Base-by-base conservation (phyloP, 2,329 filamentous ascomycete species). In the Graphiopsis chlorocephala region DNA sequence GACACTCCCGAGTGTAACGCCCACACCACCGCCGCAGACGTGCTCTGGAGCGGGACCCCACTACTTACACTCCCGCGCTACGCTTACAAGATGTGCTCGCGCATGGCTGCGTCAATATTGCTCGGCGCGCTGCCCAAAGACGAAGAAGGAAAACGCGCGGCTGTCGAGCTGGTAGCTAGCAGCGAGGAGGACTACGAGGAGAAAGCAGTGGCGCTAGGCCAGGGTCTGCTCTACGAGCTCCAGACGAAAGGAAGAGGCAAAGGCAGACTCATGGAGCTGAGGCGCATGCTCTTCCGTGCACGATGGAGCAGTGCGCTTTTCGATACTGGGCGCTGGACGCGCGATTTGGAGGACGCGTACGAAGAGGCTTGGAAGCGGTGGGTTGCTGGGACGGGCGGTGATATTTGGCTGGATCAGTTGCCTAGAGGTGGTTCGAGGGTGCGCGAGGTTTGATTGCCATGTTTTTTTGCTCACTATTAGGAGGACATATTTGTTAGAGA, bases 1-100 rank as follows among this genome's bases (percentile, higher is more conserved):
- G 95, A 99, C 78, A 99, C 95, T 0, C 93, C 95, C 1, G 95
- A 99, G 78, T 99, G 95, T 79, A 99, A 99, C 74, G 95, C 93
- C 1, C 95, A 99, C 77, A 99, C 95, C 0, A 99, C 95, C 1
- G 95, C 95, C 1, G 96, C 95, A 14, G 95, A 99, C 73, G 90
- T 98, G 1, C 83, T 99, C 7, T 99, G 95, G 95, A 96, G 91
- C 61, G 96, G 93, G 71, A 98, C 95, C 0, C 95, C 95, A 5
- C 81, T 99, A 25, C 83, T 99, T 29, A 99, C 95, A 0, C 83
- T 95, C 31, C 93, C 95, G 12, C 87, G 95, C 38, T 97, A 98
- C 77, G 86, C 90, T 59, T 97, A 97, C 80, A 99, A 99, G 79
- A 99, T 99, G 95, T 99, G 95, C 78, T 96, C 92, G 50, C 90